Evolutionary conservation across 2,329 filamentous ascomycete species (phyloP).

Genomic region (Ophiostoma angusticollis): DNA sequence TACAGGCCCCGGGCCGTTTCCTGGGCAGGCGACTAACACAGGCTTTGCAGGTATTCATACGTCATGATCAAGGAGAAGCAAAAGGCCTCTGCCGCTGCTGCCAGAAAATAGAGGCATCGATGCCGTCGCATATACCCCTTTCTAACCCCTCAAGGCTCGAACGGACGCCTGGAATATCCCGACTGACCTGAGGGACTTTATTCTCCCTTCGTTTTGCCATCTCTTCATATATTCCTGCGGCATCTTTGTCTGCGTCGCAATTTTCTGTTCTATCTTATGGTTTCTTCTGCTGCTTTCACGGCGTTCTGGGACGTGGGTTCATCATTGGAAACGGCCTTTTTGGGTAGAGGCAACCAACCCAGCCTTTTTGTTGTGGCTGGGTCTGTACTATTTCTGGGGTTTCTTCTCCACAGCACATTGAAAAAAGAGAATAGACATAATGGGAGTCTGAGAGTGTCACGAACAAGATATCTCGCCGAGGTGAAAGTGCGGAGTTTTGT

Average conservation of each 20-base stretch:
- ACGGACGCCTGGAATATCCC: too few relatives aligned
- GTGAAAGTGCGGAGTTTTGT: slow-evolving; percentile 4
- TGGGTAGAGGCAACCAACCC: background rate
- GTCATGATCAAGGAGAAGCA: slow-evolving; percentile 20
- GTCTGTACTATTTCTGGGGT: too few relatives aligned
- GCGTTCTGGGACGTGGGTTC: slow-evolving; percentile 4
- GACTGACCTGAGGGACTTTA: too few relatives aligned
- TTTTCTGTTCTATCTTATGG: background rate
- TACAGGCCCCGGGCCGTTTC: too few relatives aligned
- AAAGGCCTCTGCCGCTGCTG: slow-evolving; percentile 9
- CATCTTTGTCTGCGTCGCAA: too few relatives aligned
- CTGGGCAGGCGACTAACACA: background rate
- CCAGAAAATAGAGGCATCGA: background rate
- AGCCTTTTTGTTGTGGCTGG: background rate
- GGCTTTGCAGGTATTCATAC: slow-evolving; percentile 18
- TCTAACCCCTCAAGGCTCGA: too few relatives aligned
- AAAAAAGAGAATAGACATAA: too few relatives aligned
- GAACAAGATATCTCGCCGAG: background rate
- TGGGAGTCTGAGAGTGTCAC: too few relatives aligned
- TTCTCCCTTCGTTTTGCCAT: background rate
- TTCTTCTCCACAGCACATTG: slow-evolving; percentile 5
- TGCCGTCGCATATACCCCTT: background rate
- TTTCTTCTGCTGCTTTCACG: background rate
- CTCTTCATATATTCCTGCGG: background rate
- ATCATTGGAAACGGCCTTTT: background rate